A percentile compares a stretch with the other conserved stretches of the same genome.
These are phyloP conservation scores for Alternaria tenuissima DNA, from an alignment of 2,329 filamentous ascomycete genomes.

Conservation along the genomic window DNA sequence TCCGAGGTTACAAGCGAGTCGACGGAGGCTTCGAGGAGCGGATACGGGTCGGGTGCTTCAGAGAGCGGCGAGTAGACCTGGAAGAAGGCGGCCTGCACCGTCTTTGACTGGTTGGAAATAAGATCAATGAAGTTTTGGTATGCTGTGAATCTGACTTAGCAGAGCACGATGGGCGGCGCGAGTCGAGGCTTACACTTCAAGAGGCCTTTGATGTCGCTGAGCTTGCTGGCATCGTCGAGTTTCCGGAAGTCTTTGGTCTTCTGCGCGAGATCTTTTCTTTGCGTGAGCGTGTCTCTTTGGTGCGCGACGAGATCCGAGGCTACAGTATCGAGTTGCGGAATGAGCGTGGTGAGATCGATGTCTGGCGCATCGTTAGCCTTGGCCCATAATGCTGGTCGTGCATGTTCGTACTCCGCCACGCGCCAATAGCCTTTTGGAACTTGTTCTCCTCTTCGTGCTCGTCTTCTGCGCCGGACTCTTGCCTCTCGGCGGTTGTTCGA, in stretches of 20 bases:
- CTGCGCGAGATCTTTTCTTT: slow-evolving; percentile 96
- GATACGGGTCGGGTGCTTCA: slow-evolving; percentile 96
- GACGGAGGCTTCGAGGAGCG: slow-evolving; percentile 92
- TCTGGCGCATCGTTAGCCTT: slow-evolving; percentile 60
- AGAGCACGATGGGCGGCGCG: background rate
- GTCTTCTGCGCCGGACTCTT: slow-evolving; percentile 16
- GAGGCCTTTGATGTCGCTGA: slow-evolving; percentile 86
- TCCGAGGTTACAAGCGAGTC: slow-evolving; percentile 92
- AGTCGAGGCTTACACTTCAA: slow-evolving; percentile 72
- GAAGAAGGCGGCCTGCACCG: slow-evolving; percentile 90
- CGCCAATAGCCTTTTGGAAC: slow-evolving; percentile 94
- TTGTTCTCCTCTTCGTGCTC: slow-evolving; percentile 73
- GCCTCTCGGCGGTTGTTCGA: slow-evolving; percentile 7
- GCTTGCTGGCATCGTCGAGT: slow-evolving; percentile 85
- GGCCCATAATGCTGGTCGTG: background rate
- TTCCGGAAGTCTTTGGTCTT: slow-evolving; percentile 99
- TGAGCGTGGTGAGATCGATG: slow-evolving; percentile 84
- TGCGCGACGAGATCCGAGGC: slow-evolving; percentile 95
- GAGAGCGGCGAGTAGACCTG: slow-evolving; percentile 92
- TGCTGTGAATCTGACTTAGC: slow-evolving; percentile 62
- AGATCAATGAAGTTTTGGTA: slow-evolving; percentile 98
- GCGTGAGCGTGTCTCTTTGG: slow-evolving; percentile 93
- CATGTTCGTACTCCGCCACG: slow-evolving; percentile 81
- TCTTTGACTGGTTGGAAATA: slow-evolving; percentile 93
- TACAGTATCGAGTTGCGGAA: slow-evolving; percentile 86